A percentile compares a stretch with the other conserved stretches of the same genome.
These are phyloP conservation scores for Tylopilus balloui DNA, from an alignment of 768 basidiomycete species.

Conservation along the genomic window DNA sequence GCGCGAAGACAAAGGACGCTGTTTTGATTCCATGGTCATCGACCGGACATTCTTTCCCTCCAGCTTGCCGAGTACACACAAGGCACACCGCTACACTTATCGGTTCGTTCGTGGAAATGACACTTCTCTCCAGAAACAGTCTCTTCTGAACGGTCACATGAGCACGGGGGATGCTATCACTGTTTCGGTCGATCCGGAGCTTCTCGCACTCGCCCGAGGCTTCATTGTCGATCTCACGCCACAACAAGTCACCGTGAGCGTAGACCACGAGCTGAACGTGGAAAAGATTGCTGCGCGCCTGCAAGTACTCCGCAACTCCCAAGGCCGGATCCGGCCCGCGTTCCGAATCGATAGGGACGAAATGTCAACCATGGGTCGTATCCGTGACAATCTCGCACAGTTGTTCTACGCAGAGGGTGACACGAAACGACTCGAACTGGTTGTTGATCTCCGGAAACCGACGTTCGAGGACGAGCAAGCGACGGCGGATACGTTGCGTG, in stretches of 20 bases:
- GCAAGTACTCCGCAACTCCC: constrained; percentile 18
- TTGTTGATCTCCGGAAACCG: constrained; percentile 79
- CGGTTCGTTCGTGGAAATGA: constrained; percentile 48
- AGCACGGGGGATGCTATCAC: constrained; percentile 77
- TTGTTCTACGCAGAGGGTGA: constrained; percentile 83
- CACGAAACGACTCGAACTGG: constrained; percentile 55
- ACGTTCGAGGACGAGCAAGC: constrained; percentile 44
- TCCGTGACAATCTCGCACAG: constrained; percentile 86
- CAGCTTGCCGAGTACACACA: constrained; percentile 33
- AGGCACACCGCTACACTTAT: constrained; percentile 79
- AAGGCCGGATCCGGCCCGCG: constrained; percentile 23
- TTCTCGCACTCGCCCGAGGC: constrained; percentile 82
- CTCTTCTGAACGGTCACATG: constrained; percentile 74
- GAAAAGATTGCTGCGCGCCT: constrained; percentile 43
- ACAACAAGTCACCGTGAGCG: constrained; percentile 63
- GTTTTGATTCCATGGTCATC: constrained; percentile 78
- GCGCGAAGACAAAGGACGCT: constrained; percentile 78
- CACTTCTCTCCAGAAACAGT: constrained; percentile 9
- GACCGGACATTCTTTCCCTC: constrained; percentile 38
- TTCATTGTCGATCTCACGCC: constrained; percentile 73
- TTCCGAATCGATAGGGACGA: constrained; percentile 97
- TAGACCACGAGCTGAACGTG: constrained; percentile 72
- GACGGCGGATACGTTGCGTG: constrained; percentile 12
- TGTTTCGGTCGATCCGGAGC: constrained; percentile 79
- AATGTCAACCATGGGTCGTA: constrained; percentile 79